Conservation (phyloP, 805 yeast genomes). For the Candida coquimbonensis region DNA sequence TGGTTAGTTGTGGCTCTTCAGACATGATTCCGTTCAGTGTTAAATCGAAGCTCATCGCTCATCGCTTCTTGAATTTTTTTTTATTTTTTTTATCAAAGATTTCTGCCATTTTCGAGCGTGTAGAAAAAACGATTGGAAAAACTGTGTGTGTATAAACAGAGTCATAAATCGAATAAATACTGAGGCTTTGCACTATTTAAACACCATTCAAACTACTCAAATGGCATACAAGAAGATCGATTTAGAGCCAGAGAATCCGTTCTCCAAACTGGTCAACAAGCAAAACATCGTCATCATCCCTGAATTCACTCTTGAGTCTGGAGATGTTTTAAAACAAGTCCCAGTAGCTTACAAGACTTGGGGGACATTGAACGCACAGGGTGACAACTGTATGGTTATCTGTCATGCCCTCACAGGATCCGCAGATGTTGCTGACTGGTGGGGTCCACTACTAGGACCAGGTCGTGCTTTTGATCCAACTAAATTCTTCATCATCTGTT, state of each 20-base stretch:
- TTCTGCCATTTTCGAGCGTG: neutral
- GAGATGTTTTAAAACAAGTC: constrained; percentile 60
- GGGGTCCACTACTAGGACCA: constrained; percentile 92
- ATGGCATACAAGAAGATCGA: constrained; percentile 2
- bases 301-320: constrained; percentile 69
- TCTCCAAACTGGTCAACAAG: constrained; percentile 58
- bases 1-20: constrained; percentile 3
- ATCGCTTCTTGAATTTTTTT: neutral
- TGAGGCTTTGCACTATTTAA: neutral
- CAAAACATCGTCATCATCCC: constrained; percentile 81
- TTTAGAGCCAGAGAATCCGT: constrained; percentile 55
- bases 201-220: neutral
- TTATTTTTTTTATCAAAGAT: neutral
- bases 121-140: neutral
- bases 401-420: constrained; percentile 97
- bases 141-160: too few species aligned
- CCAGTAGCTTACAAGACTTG: constrained; percentile 96
- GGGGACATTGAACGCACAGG: constrained; percentile 72
- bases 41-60: too few species aligned
- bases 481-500: constrained; percentile 76
- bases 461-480: constrained; percentile 88
- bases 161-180: neutral
- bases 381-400: constrained; percentile 78
- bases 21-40: too few species aligned
- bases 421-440: constrained; percentile 94